Base-by-base conservation (phyloP, 768 basidiomycete genomes). In the Collybiopsis luxurians region DNA sequence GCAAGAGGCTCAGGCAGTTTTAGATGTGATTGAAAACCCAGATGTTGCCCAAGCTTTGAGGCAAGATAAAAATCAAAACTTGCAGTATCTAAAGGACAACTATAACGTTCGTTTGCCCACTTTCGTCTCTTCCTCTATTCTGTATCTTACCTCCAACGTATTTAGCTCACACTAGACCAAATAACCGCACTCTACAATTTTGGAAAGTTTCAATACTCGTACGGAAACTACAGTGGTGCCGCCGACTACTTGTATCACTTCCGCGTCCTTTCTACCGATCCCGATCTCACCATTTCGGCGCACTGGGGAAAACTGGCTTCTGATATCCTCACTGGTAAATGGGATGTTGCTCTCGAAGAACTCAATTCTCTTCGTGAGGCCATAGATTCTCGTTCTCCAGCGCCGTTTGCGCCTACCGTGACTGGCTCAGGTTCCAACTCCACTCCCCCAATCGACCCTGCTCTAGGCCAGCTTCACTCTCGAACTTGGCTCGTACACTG, bases 241-340 rank as follows among this genome's bases (percentile, higher is more conserved):
- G 95, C 95, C 47, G 94, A 98, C 73, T 98, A 97, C 75, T 81
- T 99, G 55, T 98, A 98, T 79, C 96, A 98, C 69, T 99, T 98
- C 81, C 92, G 95, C 55, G 89, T 98, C 23, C 87, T 99, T 59
- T 96, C 95, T 47, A 97, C 95, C 56, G 92, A 96, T 69, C 80
- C 82, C 56, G 90, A 95, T 51, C 89, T 96, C 68, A 95, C 92
- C 74, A 89, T 92, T 36, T 98, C 97, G 4, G 93, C 96, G 2
- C 92, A 95, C 74, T 99, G 96, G 97, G 97, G 97, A 11, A 98
- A 98, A 73, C 90, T 98, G 61, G 92, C 95, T 36, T 95, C 90
- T 28, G 94, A 98, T 71, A 96, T 98, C 69, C 86, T 99, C 50
- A 87, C 88, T 2, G 97, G 96, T 43, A 86, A 89, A 63, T 98